Conservation (phyloP, 2,329 filamentous ascomycete genomes). For the Byssochlamys sp. region DNA sequence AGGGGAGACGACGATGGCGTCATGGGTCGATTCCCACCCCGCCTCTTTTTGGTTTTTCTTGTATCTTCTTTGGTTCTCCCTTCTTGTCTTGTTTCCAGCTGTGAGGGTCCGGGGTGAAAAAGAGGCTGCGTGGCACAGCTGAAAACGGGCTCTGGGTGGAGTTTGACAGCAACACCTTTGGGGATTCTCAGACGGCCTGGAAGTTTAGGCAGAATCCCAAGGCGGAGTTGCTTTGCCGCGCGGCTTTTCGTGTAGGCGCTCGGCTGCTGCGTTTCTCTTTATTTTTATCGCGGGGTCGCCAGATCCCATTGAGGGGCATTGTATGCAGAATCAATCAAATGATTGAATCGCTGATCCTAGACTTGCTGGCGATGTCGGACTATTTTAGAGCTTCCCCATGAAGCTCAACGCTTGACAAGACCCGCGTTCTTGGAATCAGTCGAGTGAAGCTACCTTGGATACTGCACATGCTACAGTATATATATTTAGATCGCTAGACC, state of each 20-base stretch:
- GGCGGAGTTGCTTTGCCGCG: background rate
- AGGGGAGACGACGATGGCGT: constrained; percentile 28
- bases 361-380: background rate
- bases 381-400: background rate
- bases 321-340: background rate
- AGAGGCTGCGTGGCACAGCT: background rate
- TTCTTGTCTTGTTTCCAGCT: constrained; percentile 18
- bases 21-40: constrained; percentile 21
- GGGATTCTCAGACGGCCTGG: background rate
- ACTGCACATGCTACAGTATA: background rate
- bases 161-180: background rate
- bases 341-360: background rate
- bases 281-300: background rate
- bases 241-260: background rate
- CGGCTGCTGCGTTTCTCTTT: background rate
- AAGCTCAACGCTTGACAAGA: background rate
- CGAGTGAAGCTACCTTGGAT: background rate
- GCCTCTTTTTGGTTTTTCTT: background rate
- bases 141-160: constrained; percentile 10
- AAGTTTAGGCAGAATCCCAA: background rate
- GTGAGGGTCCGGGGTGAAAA: background rate
- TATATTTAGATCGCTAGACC: background rate
- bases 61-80: too few relatives aligned
- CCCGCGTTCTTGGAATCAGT: background rate
- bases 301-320: background rate